A percentile compares a stretch with the other conserved stretches of the same genome.
phyloP scores from a whole-genome alignment of 805 yeast species.

The Yarrowia keelungensis region DNA sequence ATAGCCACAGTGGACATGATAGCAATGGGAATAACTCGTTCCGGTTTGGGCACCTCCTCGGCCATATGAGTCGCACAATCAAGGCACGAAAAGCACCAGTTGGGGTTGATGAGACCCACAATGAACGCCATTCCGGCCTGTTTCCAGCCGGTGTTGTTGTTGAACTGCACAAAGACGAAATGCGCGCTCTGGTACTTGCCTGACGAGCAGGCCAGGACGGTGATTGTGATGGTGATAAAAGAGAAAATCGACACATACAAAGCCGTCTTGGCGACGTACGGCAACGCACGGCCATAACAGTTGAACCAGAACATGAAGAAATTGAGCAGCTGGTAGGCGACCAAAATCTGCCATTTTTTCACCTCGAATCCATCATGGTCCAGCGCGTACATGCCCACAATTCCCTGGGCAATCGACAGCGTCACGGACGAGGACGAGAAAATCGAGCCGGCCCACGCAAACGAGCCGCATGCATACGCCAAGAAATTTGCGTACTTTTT shows the following conservation, averaged over 20 bases:
- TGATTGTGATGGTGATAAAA: constrained; percentile 60
- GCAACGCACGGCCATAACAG: constrained; percentile 51
- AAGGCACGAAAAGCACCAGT: constrained; percentile 72
- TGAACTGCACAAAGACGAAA: constrained; percentile 62
- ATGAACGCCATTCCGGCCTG: constrained; percentile 66
- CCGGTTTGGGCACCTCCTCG: constrained; percentile 67
- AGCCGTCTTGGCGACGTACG: constrained; percentile 58
- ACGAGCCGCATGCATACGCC: constrained; percentile 66
- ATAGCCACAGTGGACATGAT: constrained; percentile 68
- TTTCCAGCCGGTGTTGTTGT: constrained; percentile 67
- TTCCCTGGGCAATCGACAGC: constrained; percentile 59
- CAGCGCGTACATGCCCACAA: constrained; percentile 60
- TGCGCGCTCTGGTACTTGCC: constrained; percentile 60
- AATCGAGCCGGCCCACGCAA: constrained; percentile 67
- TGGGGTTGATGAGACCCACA: constrained; percentile 73
- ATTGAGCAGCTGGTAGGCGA: constrained; percentile 45
- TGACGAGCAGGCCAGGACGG: constrained; percentile 59
- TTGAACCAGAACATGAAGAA: constrained; percentile 42
- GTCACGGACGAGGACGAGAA: constrained; percentile 69
- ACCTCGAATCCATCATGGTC: constrained; percentile 49
- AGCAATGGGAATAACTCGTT: constrained; percentile 65
- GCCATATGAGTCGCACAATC: constrained; percentile 78
- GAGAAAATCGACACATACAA: constrained; percentile 61
- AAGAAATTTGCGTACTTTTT: constrained; percentile 55
- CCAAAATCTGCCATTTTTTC: constrained; percentile 45